These are phyloP conservation scores for Coniochaeta hoffmannii DNA, from an alignment of 2,329 filamentous ascomycete species.

Conservation along the genomic window DNA sequence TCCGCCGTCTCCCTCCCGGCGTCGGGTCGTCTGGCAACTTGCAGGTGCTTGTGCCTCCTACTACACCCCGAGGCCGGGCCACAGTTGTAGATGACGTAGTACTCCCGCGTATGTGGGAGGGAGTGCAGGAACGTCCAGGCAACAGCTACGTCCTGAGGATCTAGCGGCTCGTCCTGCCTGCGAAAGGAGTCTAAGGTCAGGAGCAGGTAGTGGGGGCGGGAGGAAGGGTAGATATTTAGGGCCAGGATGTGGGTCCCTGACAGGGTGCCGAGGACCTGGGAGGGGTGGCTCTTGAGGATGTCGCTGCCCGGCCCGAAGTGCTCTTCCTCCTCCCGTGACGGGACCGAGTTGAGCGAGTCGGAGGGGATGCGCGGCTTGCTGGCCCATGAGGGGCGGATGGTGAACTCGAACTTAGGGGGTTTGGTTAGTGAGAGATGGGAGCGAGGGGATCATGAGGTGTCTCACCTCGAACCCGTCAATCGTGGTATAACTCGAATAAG, in stretches of 20 bases:
- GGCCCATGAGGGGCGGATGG: neutral
- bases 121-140: neutral
- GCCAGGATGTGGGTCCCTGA: neutral
- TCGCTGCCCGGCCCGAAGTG: neutral
- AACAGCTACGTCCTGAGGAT: neutral
- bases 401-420: neutral
- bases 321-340: neutral
- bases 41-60: neutral
- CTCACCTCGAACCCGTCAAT: neutral
- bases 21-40: neutral
- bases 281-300: neutral
- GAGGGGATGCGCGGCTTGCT: neutral
- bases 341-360: neutral
- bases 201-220: neutral
- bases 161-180: neutral
- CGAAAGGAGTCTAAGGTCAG: neutral
- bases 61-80: neutral
- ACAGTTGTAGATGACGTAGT: neutral
- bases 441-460: neutral
- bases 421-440: neutral
- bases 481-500: neutral
- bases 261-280: neutral
- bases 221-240: neutral
- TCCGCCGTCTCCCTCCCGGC: neutral
- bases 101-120: neutral